A percentile compares a stretch with the other conserved stretches of the same genome.
phyloP scores from a whole-genome alignment of 257 asterid genomes.

The Primulina eburnea region DNA sequence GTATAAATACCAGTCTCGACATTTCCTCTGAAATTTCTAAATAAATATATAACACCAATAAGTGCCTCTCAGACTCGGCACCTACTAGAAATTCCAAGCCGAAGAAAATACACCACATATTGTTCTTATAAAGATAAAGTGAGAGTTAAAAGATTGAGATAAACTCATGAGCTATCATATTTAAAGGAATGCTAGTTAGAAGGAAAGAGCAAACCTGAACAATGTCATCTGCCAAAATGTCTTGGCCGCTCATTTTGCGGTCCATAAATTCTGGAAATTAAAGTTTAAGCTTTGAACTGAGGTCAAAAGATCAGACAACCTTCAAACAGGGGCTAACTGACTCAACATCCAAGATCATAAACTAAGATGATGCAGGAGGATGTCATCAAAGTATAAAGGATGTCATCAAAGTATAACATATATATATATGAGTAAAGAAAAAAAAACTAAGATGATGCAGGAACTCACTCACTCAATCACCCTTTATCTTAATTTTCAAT shows the following conservation, averaged over 20 bases:
- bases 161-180: conserved; percentile 11
- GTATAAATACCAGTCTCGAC: background rate
- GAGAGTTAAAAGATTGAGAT: conserved; percentile 14
- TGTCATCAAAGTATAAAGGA: no score
- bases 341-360: conserved; percentile 15
- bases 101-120: conserved; percentile 13
- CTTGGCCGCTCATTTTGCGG: conserved; percentile 79
- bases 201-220: conserved; percentile 61
- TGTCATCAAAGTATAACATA: no score
- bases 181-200: conserved; percentile 9
- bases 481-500: background rate
- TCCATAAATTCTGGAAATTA: conserved; percentile 77
- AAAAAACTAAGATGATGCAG: background rate
- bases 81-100: conserved; percentile 14
- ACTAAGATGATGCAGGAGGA: background rate
- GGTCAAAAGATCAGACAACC: conserved; percentile 30
- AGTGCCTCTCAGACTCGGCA: conserved; percentile 15
- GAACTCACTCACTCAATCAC: background rate
- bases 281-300: conserved; percentile 34
- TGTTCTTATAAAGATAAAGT: conserved; percentile 2
- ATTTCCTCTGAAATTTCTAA: conserved; percentile 13
- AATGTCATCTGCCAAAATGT: conserved; percentile 64
- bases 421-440: no score
- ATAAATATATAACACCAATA: conserved; percentile 4
- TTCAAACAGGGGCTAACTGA: conserved; percentile 22